Evolutionary conservation across 177 flowering plant genomes (phyloP).

Genomic region (Telopea speciosissima): DNA sequence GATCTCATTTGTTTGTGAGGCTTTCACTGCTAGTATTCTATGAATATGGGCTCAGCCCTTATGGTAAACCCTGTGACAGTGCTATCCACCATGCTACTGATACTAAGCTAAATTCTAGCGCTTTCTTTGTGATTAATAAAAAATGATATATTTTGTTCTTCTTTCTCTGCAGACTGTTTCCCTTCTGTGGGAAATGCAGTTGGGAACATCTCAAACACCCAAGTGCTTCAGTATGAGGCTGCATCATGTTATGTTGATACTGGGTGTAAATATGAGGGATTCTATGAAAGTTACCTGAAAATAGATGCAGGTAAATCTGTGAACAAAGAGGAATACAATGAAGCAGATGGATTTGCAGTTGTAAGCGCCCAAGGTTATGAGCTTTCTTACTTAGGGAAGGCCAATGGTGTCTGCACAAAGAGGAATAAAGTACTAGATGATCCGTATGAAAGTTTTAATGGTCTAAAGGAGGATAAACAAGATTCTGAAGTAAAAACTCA

Average conservation of each 20-base stretch:
- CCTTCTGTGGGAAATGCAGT: conserved; percentile 29
- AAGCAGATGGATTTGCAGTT: conserved; percentile 30
- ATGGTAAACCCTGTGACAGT: background rate
- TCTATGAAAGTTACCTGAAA: conserved; percentile 52
- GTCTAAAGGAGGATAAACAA: conserved; percentile 35
- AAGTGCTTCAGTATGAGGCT: conserved; percentile 71
- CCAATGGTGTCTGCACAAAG: conserved; percentile 34
- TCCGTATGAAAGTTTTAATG: conserved; percentile 52
- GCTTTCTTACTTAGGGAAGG: conserved; percentile 36
- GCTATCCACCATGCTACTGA: background rate
- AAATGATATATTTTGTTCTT: too few species aligned
- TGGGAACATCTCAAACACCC: conserved; percentile 48
- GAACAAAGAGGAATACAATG: conserved; percentile 33
- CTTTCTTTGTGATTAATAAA: background rate
- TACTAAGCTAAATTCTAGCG: background rate
- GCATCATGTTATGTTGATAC: conserved; percentile 60
- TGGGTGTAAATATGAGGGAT: conserved; percentile 52
- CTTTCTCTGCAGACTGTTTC: conserved; percentile 37
- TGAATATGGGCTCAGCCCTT: background rate
- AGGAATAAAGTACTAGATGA: conserved; percentile 42
- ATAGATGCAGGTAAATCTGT: conserved; percentile 56
- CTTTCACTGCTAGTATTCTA: too few species aligned
- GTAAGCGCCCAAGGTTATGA: conserved; percentile 37
- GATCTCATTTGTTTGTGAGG: background rate
- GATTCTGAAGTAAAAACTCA: conserved; percentile 38